Percentiles rank a stretch among this genome's conserved stretches.
These are phyloP conservation scores for Parasarocladium wereldwijsianum DNA, from an alignment of 2,329 filamentous ascomycete species.

Conservation along the genomic window DNA sequence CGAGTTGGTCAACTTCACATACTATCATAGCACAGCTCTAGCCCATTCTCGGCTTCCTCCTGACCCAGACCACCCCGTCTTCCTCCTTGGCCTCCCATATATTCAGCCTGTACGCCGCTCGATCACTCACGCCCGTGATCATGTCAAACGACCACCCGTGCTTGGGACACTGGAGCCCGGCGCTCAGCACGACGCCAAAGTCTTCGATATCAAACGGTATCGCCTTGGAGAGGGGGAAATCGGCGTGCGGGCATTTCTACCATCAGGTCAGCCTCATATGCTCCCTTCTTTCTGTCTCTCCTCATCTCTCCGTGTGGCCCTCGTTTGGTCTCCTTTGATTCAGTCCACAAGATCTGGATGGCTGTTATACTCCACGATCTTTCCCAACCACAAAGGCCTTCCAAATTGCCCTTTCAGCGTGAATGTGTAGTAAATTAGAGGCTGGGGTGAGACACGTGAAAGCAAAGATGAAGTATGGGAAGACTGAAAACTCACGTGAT, in stretches of 20 bases:
- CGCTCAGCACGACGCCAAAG: constrained; percentile 48
- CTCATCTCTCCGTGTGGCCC: too few species aligned
- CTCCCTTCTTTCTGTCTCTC: too few species aligned
- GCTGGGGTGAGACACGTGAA: not conserved
- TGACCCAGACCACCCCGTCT: constrained; percentile 1
- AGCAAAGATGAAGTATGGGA: too few species aligned
- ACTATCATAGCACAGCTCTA: too few species aligned
- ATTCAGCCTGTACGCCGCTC: constrained; percentile 44
- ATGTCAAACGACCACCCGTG: constrained; percentile 61
- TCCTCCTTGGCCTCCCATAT: constrained; percentile 48
- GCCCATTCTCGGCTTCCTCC: constrained; percentile 2
- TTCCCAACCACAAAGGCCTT: too few species aligned
- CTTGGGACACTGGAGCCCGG: constrained; percentile 51
- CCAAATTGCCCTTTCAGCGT: too few species aligned
- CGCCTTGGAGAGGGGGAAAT: constrained; percentile 49
- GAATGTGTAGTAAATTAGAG: constrained; percentile 1
- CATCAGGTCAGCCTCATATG: not conserved
- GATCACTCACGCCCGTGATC: constrained; percentile 45
- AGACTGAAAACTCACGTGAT: constrained; percentile 39
- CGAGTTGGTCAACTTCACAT: too few species aligned
- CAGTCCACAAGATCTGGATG: too few species aligned
- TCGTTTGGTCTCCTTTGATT: too few species aligned
- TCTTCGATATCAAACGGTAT: constrained; percentile 58
- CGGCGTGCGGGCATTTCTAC: constrained; percentile 52
- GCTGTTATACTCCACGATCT: too few species aligned